Base-by-base conservation (phyloP, 2,329 filamentous ascomycete species). In the Didymella pinodella region DNA sequence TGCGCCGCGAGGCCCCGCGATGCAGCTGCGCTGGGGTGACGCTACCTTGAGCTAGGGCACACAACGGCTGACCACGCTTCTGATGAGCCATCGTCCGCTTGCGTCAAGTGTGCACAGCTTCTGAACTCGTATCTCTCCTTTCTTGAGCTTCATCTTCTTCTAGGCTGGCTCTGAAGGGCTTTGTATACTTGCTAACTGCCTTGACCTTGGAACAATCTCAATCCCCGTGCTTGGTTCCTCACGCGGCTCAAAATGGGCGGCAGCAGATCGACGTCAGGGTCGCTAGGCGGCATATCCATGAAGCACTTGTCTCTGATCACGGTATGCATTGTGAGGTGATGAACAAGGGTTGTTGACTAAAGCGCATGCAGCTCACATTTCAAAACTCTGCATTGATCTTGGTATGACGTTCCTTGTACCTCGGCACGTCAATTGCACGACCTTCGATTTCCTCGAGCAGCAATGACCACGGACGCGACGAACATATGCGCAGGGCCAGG, bases 381-480 rank as follows among this genome's bases (percentile, higher is more conserved):
- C 89, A 93, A 80, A 93, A 93, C 75, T 92, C 90, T 7, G 89
- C 88, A 26, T 82, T 93, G 61, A 92, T 92, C 61, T 80, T 94
- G 66, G 87, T 90, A 81, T 63, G 71, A 66, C 66, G 79, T 75
- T 38, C 63, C 52, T n/a, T 52, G 26, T 44, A 11, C 50, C 48
- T 36, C 53, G 29, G 51, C 18, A 28, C 46, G 22, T 29, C 53
- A 53, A 47, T 57, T 40, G 45, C 57, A 47, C 61, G 22, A 40
- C 43, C 48, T 8, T 48, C 26, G 6, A 31, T 26, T 28, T 10
- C 3, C 26, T 22, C 20, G 25, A 28, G 40, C 47, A 20, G 46
- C 22, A 28, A 31, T 8, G 14, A 18, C 36, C n/a, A 14, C 28
- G n/a, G 2, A 25, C 49, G 31, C 29, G 14, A 22, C 44, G 4